A percentile compares a stretch with the other conserved stretches of the same genome.
phyloP scores from a whole-genome alignment of 2,329 filamentous ascomycete species.

The Cytospora schulzeri region DNA sequence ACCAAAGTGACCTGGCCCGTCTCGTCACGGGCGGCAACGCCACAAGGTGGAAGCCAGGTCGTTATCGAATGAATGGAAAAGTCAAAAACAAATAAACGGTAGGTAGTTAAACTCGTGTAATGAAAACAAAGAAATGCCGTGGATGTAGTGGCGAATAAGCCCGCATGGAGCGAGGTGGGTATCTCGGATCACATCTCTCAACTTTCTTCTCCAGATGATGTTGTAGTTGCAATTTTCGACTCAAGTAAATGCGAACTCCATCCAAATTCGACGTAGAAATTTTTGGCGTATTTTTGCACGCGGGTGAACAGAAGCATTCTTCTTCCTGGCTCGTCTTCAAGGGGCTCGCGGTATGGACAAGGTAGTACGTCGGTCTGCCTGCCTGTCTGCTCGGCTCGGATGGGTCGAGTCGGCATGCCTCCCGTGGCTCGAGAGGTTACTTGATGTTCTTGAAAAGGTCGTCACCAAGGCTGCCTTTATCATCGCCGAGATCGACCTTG shows the following conservation, averaged over 20 bases:
- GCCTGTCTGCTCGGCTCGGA: not conserved
- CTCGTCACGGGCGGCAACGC: not conserved
- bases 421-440: slow-evolving; percentile 34
- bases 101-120: slow-evolving; percentile 20
- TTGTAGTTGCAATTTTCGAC: slow-evolving; percentile 17
- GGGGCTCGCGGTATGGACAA: not conserved
- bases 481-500: slow-evolving; percentile 45
- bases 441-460: slow-evolving; percentile 64
- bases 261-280: slow-evolving; percentile 16
- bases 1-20: slow-evolving; percentile 17
- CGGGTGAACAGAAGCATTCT: slow-evolving; percentile 16
- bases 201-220: slow-evolving; percentile 21
- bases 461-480: slow-evolving; percentile 49
- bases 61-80: slow-evolving; percentile 9
- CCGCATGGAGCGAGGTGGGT: slow-evolving; percentile 35
- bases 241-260: slow-evolving; percentile 21
- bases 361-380: not conserved
- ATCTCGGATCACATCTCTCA: slow-evolving; percentile 36
- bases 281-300: slow-evolving; percentile 8
- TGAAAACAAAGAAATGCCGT: slow-evolving; percentile 17
- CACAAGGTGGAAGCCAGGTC: not conserved
- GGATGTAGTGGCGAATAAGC: slow-evolving; percentile 29
- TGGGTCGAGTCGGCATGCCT: not conserved
- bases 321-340: not conserved
- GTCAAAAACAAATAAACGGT: not conserved